Percentiles rank a stretch among this genome's conserved stretches.
These are phyloP conservation scores for Pyrenophora seminiperda DNA, from an alignment of 2,329 filamentous ascomycete genomes.

Conservation along the genomic window DNA sequence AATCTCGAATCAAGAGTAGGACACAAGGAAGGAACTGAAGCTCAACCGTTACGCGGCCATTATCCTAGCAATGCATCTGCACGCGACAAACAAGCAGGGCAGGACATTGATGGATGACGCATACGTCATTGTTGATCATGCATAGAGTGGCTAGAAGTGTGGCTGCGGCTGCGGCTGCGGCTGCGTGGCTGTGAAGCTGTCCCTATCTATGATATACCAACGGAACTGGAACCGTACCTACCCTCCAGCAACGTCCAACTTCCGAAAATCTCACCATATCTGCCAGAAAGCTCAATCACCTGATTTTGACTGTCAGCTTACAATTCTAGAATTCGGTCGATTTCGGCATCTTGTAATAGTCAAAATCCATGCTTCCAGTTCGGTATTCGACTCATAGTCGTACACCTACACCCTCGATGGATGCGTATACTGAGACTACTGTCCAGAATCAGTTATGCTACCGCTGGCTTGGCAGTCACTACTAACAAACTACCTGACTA, in stretches of 20 bases:
- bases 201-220: not conserved
- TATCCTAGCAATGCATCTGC: slow-evolving; percentile 1
- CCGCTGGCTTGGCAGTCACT: slow-evolving; percentile 38
- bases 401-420: too few species aligned
- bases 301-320: too few species aligned
- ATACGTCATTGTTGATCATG: slow-evolving; percentile 14
- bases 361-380: not conserved
- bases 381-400: slow-evolving; percentile 25
- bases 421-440: too few species aligned
- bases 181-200: not conserved
- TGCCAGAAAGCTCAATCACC: too few species aligned
- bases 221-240: too few species aligned
- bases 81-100: slow-evolving; percentile 16
- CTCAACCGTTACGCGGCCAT: slow-evolving; percentile 1
- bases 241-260: too few species aligned
- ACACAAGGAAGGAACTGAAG: slow-evolving; percentile 3
- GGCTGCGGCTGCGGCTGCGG: slow-evolving; percentile 5
- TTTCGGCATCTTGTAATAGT: too few species aligned
- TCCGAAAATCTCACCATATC: not conserved
- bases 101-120: not conserved
- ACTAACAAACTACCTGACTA: slow-evolving; percentile 50
- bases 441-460: slow-evolving; percentile 48
- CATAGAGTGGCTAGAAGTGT: slow-evolving; percentile 11
- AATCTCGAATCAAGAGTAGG: not conserved
- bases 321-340: too few species aligned